These are phyloP conservation scores for Ustilago curta DNA, from an alignment of 1,284 basidiomycete species.

Conservation along the genomic window DNA sequence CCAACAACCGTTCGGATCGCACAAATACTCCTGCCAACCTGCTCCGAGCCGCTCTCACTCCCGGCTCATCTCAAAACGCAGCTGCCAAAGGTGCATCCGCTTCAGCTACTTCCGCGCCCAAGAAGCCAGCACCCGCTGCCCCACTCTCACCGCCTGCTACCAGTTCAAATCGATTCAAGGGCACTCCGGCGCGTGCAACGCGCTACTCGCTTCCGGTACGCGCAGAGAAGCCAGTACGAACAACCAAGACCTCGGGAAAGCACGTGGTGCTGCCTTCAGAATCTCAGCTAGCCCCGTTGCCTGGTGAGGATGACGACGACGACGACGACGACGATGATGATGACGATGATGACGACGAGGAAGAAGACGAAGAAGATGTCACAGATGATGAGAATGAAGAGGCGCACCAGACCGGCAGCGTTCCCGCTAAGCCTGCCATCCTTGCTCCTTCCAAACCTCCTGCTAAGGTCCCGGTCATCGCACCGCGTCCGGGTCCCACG, in stretches of 20 bases:
- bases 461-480: slow-evolving; percentile 45
- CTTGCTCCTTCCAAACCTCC: slow-evolving; percentile 35
- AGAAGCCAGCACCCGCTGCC: slow-evolving; percentile 20
- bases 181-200: slow-evolving; percentile 63
- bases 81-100: slow-evolving; percentile 15
- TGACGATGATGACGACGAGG: slow-evolving; percentile 64
- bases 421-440: slow-evolving; percentile 9
- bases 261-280: slow-evolving; percentile 90
- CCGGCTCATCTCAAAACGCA: slow-evolving; percentile 15
- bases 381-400: slow-evolving; percentile 39
- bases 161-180: slow-evolving; percentile 57
- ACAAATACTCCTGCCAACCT: slow-evolving; percentile 11
- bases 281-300: slow-evolving; percentile 85
- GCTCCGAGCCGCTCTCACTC: slow-evolving; percentile 30
- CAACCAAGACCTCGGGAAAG: slow-evolving; percentile 90
- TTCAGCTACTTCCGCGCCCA: slow-evolving; percentile 6
- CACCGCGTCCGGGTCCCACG: slow-evolving; percentile 33
- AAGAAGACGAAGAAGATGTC: slow-evolving; percentile 69
- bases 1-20: slow-evolving; percentile 27
- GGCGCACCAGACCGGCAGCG: neutral
- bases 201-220: slow-evolving; percentile 68
- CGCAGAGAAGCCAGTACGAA: slow-evolving; percentile 74
- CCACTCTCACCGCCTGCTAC: slow-evolving; percentile 40
- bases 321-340: slow-evolving; percentile 69
- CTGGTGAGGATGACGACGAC: slow-evolving; percentile 70